These are phyloP conservation scores for Paramecium sexaurelia DNA, from an alignment of 73 alveolate species.

Conservation along the genomic window DNA sequence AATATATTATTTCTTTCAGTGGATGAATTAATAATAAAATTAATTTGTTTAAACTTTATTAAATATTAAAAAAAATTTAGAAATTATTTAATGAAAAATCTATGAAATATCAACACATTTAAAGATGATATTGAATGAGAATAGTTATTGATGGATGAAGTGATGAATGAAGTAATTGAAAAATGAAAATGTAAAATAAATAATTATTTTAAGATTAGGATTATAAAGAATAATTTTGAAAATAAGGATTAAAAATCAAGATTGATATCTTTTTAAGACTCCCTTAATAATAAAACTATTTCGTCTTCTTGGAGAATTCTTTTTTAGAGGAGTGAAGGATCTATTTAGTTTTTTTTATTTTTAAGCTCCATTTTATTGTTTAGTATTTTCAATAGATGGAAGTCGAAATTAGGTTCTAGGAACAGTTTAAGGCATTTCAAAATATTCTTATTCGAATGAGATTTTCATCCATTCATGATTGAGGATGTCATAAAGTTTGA, in stretches of 20 bases:
- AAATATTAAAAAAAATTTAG: no score
- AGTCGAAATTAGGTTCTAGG: not conserved
- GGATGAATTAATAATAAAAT: no score
- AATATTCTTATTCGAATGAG: slow-evolving; percentile 6
- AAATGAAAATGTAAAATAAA: no score
- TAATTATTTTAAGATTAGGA: no score
- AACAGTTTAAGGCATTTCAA: not conserved
- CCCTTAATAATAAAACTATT: slow-evolving; percentile 26
- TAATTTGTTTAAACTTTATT: no score
- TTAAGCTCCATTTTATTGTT: not conserved
- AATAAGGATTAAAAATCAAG: not conserved
- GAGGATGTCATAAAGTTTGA: slow-evolving; percentile 24
- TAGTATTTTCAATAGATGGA: not conserved
- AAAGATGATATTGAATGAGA: no score
- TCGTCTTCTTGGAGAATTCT: not conserved
- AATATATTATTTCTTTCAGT: no score
- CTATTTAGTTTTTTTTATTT: not conserved
- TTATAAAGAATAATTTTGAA: no score
- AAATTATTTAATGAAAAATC: no score
- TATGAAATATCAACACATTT: no score
- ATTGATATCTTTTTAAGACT: not conserved
- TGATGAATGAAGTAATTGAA: no score
- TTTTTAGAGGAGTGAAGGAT: slow-evolving; percentile 21
- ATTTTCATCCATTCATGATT: slow-evolving; percentile 39
- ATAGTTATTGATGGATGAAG: no score